Evolutionary conservation across 1,284 basidiomycete genomes (phyloP), one percentile per base, ranked within the genome.

Genomic region (Naganishia sp.): DNA sequence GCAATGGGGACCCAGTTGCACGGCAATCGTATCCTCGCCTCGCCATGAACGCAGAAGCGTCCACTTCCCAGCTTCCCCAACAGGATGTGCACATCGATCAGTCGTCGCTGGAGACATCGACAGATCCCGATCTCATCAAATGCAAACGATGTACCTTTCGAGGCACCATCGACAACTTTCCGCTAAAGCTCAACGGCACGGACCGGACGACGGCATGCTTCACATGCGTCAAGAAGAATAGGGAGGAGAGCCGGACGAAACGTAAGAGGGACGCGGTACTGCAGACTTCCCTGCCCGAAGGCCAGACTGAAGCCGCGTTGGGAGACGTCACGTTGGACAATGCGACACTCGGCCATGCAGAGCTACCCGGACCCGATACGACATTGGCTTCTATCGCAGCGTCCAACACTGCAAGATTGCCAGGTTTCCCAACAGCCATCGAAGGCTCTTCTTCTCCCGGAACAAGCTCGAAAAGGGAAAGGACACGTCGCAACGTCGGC

Each of bases 111-210:
- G 21, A 49, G 21, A 6, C 53, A 16, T n/a, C 36, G 4, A 39
- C 36, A 13, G 36, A 55, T 18, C 18, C 53, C 6, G 18, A 3
- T 18, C 33, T 55, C 53, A 61, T 61, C 48, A 61, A 28, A 31
- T 61, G 59, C 48, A 61, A 61, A 43, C 59, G 59, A 2, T 61
- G 59, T 28, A 49, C 59, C 9, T 61, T 52, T 42, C 59, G 48
- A 15, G 59, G 59, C 15, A 61, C 48, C 13, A 61, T 61, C 33
- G 28, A 50, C 11, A 28, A 61, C 39, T 61, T 61, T 50, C 59
- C 59, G 46, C 39, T 61, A 4, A 61, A 61, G n/a, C 46, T 61
- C 33, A 61, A 61, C 50, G 59, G 59, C 2, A 52, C 48, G 59
- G 59, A 61, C n/a, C 21, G 59, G 39, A 61, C 59, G 13, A 42